Base-by-base conservation (phyloP, 495 filamentous ascomycete genomes). In the Monascus purpureus region DNA sequence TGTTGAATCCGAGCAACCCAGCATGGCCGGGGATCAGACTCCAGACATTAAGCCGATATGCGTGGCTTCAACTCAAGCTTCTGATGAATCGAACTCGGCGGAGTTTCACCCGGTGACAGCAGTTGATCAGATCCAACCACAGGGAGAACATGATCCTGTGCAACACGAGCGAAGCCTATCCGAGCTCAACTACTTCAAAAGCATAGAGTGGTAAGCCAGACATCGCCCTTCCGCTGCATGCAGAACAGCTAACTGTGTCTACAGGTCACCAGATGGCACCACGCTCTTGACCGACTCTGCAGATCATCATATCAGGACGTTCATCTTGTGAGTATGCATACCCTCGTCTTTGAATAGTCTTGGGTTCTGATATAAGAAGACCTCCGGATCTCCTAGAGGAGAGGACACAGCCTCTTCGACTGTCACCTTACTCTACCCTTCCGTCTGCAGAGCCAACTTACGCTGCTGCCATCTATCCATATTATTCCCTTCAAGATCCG, bases 251-350 rank as follows among this genome's bases (percentile, higher is more conserved):
- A 2, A 28, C 25, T 0, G 25, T 14, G 2, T 12, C 27, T 24
- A 22, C 42, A 74, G 75, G 77, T 73, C 82, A 5, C 73, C 81
- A 28, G 87, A 94, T 47, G 84, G 88, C 11, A 90, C 84, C 7
- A 73, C 72, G 5, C 55, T 95, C 29, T 47, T 97, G 44, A 80
- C 85, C n/a, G 68, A 70, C 16, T 77, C 68, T 24, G 74, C 72
- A 5, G 68, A 82, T 37, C 73, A 86, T 42, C 61, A 56, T 29
- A 62, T 92, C 25, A 64, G 72, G 31, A 72, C 75, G 8, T 90
- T 75, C 52, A 70, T 92, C 18, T 45, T 94, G 65, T 77, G 42
- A 46, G 55, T 51, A 16, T 4, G 17, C 8, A 3, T 27, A 6
- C 23, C 4, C 13, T 24, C 27, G 25, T 11, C 6, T 6, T 24